A percentile compares a stretch with the other conserved stretches of the same genome.
These are phyloP conservation scores for Leishmania aethiopica DNA, from an alignment of 208 protist species.

Conservation along the genomic window DNA sequence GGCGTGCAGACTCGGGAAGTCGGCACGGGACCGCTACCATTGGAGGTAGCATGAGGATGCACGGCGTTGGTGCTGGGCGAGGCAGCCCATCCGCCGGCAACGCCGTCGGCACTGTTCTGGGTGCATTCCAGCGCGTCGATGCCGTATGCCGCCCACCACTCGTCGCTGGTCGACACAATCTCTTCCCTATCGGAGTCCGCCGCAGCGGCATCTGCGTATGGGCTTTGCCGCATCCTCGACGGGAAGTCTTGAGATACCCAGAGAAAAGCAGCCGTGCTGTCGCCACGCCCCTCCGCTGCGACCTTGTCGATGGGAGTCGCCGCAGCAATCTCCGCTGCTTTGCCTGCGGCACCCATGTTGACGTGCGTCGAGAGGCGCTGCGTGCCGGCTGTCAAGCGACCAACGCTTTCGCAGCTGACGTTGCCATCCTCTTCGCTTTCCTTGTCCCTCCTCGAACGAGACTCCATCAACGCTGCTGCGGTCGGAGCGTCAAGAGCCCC, in stretches of 20 bases:
- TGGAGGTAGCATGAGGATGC: background rate
- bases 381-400: slow-evolving; percentile 16
- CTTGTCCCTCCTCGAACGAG: background rate
- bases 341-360: background rate
- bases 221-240: background rate
- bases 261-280: background rate
- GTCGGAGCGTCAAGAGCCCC: background rate
- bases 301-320: background rate
- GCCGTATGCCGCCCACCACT: slow-evolving; percentile 42
- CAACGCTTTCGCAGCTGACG: slow-evolving; percentile 10
- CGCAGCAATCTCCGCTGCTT: background rate
- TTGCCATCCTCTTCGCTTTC: background rate
- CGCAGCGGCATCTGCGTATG: background rate
- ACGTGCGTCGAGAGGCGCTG: background rate
- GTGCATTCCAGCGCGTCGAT: slow-evolving; percentile 39
- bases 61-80: background rate
- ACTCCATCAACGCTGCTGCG: background rate
- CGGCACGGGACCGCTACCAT: background rate
- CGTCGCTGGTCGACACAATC: background rate
- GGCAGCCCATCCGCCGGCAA: background rate
- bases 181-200: background rate
- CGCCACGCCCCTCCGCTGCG: background rate
- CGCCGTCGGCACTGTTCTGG: slow-evolving; percentile 19
- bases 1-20: background rate
- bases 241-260: slow-evolving; percentile 1